Percentiles rank a stretch among this genome's conserved stretches.
Conservation (phyloP, 192 early-diverging fungal genomes). For the Coemansia sp. region DNA sequence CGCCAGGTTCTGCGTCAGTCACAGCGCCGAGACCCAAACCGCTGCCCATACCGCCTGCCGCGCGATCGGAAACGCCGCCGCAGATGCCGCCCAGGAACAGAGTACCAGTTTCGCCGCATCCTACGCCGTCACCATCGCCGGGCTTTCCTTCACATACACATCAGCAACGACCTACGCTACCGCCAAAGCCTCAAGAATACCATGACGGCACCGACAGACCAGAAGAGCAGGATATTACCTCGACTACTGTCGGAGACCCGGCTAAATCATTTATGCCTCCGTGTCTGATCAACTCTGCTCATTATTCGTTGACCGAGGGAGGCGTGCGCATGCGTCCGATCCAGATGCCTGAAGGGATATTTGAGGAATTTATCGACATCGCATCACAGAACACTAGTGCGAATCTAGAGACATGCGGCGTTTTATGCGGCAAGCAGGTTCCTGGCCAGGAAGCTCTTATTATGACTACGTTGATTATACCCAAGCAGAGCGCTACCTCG, state of each 20-base stretch:
- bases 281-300: constrained; percentile 29
- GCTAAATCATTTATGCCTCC: constrained; percentile 28
- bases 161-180: constrained; percentile 19
- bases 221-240: background rate
- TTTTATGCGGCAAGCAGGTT: constrained; percentile 75
- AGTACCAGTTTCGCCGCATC: background rate
- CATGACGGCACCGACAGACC: constrained; percentile 1
- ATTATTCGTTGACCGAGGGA: constrained; percentile 56
- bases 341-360: constrained; percentile 63
- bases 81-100: constrained; percentile 4
- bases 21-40: background rate
- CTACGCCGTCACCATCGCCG: background rate
- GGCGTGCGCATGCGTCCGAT: constrained; percentile 67
- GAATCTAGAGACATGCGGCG: constrained; percentile 88
- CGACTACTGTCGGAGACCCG: background rate
- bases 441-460: constrained; percentile 31
- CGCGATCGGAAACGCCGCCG: constrained; percentile 5
- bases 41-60: background rate
- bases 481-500: constrained; percentile 85
- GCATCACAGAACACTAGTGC: constrained; percentile 68
- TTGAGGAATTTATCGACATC: constrained; percentile 69
- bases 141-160: background rate
- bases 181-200: constrained; percentile 51
- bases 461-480: constrained; percentile 79
- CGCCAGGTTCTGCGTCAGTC: background rate